A percentile compares a stretch with the other conserved stretches of the same genome.
phyloP scores from a whole-genome alignment of 192 early-diverging fungal species.

The Phycomyces nitens region DNA sequence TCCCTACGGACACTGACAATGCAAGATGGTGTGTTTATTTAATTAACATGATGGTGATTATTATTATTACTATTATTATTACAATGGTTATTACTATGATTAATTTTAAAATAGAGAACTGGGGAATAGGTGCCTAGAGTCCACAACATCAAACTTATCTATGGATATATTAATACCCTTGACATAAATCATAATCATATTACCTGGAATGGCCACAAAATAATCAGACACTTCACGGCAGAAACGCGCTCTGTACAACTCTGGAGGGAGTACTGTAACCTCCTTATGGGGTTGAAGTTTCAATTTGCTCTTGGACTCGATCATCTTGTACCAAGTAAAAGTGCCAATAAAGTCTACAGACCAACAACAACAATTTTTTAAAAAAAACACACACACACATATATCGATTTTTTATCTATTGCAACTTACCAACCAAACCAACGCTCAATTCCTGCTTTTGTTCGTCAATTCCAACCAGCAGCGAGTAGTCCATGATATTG shows the following conservation, averaged over 20 bases:
- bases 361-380: conserved; percentile 3
- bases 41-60: too few relatives aligned
- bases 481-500: conserved; percentile 97
- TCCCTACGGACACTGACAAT: too few relatives aligned
- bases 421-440: conserved; percentile 72
- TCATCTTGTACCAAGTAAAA: conserved; percentile 96
- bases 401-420: too few relatives aligned
- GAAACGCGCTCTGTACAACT: conserved; percentile 91
- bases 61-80: too few relatives aligned
- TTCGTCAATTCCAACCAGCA: conserved; percentile 91
- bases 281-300: conserved; percentile 70
- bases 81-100: too few relatives aligned
- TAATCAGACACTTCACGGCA: conserved; percentile 83
- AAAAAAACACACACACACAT: too few relatives aligned
- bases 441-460: conserved; percentile 81
- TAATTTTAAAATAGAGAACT: neutral
- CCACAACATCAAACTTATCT: conserved; percentile 13
- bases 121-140: neutral
- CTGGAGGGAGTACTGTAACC: conserved; percentile 91
- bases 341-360: conserved; percentile 87
- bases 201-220: conserved; percentile 85
- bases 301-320: conserved; percentile 75
- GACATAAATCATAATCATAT: neutral
- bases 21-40: too few relatives aligned
- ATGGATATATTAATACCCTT: neutral